Evolutionary conservation across 371 early-diverging fungal genomes (phyloP).

Genomic region (Cokeromyces recurvatus): DNA sequence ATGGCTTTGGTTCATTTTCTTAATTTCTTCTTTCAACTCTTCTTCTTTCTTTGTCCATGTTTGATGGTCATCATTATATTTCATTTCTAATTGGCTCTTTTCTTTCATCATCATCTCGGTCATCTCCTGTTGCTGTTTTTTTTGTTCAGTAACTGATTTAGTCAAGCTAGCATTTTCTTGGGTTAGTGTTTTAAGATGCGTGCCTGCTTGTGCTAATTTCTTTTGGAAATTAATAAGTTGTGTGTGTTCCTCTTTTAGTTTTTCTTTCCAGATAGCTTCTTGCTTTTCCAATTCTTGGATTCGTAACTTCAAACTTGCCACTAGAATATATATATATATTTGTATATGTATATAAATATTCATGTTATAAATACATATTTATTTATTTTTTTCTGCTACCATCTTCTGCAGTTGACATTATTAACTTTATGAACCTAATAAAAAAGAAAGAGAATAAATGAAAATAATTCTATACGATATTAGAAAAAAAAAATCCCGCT

Average conservation of each 20-base stretch:
- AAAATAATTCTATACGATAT: no score
- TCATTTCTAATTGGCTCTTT: slow-evolving; percentile 1
- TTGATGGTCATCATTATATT: neutral
- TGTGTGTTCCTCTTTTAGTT: slow-evolving; percentile 22
- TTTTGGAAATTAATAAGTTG: slow-evolving; percentile 20
- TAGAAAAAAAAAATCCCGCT: no score
- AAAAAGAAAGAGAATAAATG: no score
- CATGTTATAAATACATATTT: no score
- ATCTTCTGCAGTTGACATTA: no score
- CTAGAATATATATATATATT: no score
- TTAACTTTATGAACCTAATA: no score
- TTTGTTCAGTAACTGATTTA: slow-evolving; percentile 8
- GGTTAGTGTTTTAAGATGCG: slow-evolving; percentile 42
- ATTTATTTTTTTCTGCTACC: no score
- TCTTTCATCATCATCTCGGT: neutral
- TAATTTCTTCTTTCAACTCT: slow-evolving; percentile 3
- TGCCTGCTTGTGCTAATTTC: slow-evolving; percentile 44
- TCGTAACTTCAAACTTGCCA: slow-evolving; percentile 8
- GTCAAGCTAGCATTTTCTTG: slow-evolving; percentile 32
- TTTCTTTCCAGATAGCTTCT: slow-evolving; percentile 4
- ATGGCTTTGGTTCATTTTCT: slow-evolving; percentile 11
- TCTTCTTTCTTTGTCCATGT: neutral
- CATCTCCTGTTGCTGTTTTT: slow-evolving; percentile 1
- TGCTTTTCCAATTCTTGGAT: slow-evolving; percentile 15
- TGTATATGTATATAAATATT: no score